These are phyloP conservation scores for Wickerhamiella pararugosa DNA, from an alignment of 1,139 yeast species.

Conservation along the genomic window DNA sequence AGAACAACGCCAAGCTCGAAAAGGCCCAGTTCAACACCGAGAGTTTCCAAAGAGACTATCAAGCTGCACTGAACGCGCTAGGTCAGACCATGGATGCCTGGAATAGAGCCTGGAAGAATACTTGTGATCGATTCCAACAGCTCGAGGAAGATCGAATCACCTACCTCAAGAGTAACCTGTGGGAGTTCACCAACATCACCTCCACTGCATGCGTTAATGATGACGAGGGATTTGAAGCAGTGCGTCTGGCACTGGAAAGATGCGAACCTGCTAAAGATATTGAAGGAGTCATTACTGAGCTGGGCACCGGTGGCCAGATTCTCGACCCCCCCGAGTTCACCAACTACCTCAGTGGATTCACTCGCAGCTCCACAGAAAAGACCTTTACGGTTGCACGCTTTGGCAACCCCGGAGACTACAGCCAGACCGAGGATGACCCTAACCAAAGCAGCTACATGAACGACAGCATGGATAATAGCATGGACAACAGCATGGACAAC, in stretches of 20 bases:
- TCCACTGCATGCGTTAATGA: conserved; percentile 68
- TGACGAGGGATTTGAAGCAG: conserved; percentile 59
- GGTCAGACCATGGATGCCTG: conserved; percentile 58
- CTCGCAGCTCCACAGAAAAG: conserved; percentile 18
- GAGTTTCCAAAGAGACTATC: conserved; percentile 42
- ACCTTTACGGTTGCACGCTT: conserved; percentile 23
- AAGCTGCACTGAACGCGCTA: conserved; percentile 40
- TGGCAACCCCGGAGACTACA: conserved; percentile 9
- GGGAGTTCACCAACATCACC: conserved; percentile 67
- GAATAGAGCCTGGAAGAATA: conserved; percentile 63
- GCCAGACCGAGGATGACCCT: no score
- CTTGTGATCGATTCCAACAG: conserved; percentile 55
- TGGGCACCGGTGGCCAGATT: conserved; percentile 55
- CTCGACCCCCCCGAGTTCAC: conserved; percentile 41
- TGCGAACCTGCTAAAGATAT: conserved; percentile 53
- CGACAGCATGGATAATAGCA: conserved; percentile 3
- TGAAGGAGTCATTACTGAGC: conserved; percentile 36
- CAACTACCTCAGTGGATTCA: conserved; percentile 33
- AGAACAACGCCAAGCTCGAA: conserved; percentile 44
- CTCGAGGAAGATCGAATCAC: conserved; percentile 70
- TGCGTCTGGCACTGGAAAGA: conserved; percentile 52
- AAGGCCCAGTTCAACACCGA: conserved; percentile 38
- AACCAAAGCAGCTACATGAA: conserved; percentile 2
- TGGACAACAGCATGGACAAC: not conserved
- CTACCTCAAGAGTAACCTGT: conserved; percentile 57